Evolutionary conservation across 805 yeast species (phyloP), one percentile per base, ranked within the genome.

Genomic region (Lachancea mirantina): DNA sequence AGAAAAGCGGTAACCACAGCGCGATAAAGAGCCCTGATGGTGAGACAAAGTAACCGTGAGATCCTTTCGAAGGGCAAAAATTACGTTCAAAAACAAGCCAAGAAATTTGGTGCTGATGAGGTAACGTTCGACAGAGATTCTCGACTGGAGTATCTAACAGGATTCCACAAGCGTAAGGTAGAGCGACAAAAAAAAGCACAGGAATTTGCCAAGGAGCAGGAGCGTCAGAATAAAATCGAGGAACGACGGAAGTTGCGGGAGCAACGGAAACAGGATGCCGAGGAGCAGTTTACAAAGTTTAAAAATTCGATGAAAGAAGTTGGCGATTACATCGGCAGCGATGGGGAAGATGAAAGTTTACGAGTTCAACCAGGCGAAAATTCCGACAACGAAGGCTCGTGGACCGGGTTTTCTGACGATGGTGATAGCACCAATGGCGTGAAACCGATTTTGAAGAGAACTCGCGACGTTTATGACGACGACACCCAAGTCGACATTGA

Each of bases 161-260:
- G 98, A 24, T 89, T 89, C 58, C 97, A 92, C 59, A 89, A 89
- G 62, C 73, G 98, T 51, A 89, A 89, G 55, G 55, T 89, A 11
- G 83, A 83, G 50, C 72, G 97, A 56, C 82, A 83, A 61, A 88
- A 85, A 62, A 77, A 79, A 43, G 97, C 96, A 0, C 76, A 74
- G 45, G 84, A 73, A 39, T 76, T 67, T 47, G 73, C 72, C 31
- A 77, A 79, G 46, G 95, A 88, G 52, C 83, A 79, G 52, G 92
- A 80, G 4, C 68, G 88, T 36, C 62, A 74, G 42, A 76, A 76
- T 2, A 73, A 73, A 46, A 67, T 85, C 8, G 94, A 81, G 45
- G 95, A 84, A 50, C 72, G 96, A 39, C 74, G 76, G 43, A 65
- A 68, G 40, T 40, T 58, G 14, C 47, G 61, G 42, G 83, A 82